These are phyloP conservation scores for Pleurozium schreberi DNA, from an alignment of 225 moss, liverwort and hornwort genomes.

Conservation along the genomic window DNA sequence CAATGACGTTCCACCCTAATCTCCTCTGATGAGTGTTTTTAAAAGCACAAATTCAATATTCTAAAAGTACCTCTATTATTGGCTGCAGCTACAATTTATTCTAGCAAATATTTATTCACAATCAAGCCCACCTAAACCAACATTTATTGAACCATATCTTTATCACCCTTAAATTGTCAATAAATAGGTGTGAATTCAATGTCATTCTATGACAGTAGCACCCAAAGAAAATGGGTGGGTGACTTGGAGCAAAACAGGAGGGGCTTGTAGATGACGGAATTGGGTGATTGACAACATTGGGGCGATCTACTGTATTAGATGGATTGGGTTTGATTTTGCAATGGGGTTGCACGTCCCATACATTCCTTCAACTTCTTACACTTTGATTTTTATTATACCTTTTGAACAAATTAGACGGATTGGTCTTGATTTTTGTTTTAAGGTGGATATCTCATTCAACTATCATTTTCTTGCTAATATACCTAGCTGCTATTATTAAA, in stretches of 20 bases:
- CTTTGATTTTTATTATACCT: not conserved
- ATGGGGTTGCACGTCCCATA: not conserved
- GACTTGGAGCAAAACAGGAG: not conserved
- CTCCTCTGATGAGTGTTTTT: too few relatives aligned
- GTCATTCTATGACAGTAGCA: too few relatives aligned
- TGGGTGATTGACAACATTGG: not conserved
- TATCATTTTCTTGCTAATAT: not conserved
- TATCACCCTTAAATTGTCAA: too few relatives aligned
- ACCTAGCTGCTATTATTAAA: too few relatives aligned
- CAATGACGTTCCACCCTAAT: too few relatives aligned
- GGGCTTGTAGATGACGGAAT: not conserved
- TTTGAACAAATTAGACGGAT: not conserved
- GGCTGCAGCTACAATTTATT: too few relatives aligned
- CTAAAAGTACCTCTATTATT: too few relatives aligned
- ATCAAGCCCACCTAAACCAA: too few relatives aligned
- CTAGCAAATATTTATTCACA: too few relatives aligned
- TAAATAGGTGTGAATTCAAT: too few relatives aligned
- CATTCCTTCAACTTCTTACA: not conserved
- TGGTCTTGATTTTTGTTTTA: not conserved
- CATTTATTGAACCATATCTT: too few relatives aligned
- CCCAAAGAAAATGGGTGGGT: not conserved
- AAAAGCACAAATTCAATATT: too few relatives aligned
- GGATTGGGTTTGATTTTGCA: not conserved
- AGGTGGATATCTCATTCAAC: not conserved
- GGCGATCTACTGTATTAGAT: fast-evolving